Base-by-base conservation (phyloP, 495 filamentous ascomycete genomes). In the Penicillium bovifimosum region DNA sequence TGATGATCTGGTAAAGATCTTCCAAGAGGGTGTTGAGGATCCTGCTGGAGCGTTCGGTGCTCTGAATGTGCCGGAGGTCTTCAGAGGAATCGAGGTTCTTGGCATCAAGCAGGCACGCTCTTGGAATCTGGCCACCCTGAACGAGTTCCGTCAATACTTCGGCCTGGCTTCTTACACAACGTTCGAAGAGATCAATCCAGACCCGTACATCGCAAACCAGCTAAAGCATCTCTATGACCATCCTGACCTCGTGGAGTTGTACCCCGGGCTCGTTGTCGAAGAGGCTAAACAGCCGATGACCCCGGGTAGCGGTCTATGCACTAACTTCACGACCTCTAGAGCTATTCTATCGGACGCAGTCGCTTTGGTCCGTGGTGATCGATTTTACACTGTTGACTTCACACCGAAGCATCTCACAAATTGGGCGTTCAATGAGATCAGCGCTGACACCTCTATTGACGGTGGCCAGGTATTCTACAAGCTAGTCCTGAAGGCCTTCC, bases 291-390 rank as follows among this genome's bases (percentile, higher is more conserved):
- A 78, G 35, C 75, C 86, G 1, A 83, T 87, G 74, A 67, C 76
- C 0, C 89, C 90, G 4, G 90, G 88, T 44, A 87, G 88, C 41
- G 90, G 90, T 43, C 81, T 96, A 35, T 83, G 84, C 44, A 86
- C 89, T 6, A 86, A 86, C 20, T 96, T 83, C 69, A 95, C 90
- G 11, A 86, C 88, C 42, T 91, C 87, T 2, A 81, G 88, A 54
- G 86, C 86, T 1, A 85, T 96, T 46, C 75, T 96, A 5, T 91
- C 88, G 0, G 91, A 96, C 64, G 91, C 91, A 2, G 86, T 91
- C 7, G 82, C 83, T 33, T 71, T 95, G n/a, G 89, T 95, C 33
- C 80, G 91, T 31, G 87, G 90, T 14, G 91, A 96, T 65, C 78
- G 91, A 6, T 91, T 92, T 70, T 91, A 93, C 67, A 95, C 91